A percentile compares a stretch with the other conserved stretches of the same genome.
Evolutionary conservation across 768 basidiomycete species (phyloP).

Genomic region (Hypholoma fasciculare): DNA sequence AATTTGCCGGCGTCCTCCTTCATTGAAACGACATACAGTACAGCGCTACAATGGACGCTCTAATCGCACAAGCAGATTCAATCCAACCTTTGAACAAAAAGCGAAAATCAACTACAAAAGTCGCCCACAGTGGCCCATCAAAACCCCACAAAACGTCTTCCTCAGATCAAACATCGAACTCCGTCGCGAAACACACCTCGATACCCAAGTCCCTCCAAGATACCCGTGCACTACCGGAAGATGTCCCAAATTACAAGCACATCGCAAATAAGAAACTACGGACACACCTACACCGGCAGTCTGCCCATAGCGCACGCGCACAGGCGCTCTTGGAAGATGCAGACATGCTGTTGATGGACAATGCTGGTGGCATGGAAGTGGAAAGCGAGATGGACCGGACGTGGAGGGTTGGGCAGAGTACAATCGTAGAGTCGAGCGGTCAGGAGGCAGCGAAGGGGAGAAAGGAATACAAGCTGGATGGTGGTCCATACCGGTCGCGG

Average conservation of each 20-base stretch:
- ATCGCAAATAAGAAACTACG: slow-evolving; percentile 78
- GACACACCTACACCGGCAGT: slow-evolving; percentile 63
- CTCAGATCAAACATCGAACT: slow-evolving; percentile 55
- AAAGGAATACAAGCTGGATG: slow-evolving; percentile 79
- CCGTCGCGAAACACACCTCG: slow-evolving; percentile 57
- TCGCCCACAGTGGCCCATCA: slow-evolving; percentile 16
- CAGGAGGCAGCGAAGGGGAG: slow-evolving; percentile 76
- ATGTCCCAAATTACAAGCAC: slow-evolving; percentile 52
- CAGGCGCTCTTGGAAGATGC: slow-evolving; percentile 68
- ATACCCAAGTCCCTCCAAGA: slow-evolving; percentile 71
- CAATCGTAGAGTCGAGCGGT: slow-evolving; percentile 66
- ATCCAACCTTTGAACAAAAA: slow-evolving; percentile 49
- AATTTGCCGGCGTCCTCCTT: neutral
- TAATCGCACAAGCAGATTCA: slow-evolving; percentile 70
- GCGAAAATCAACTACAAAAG: slow-evolving; percentile 30
- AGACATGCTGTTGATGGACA: slow-evolving; percentile 67
- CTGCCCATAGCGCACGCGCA: slow-evolving; percentile 60
- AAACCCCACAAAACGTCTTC: slow-evolving; percentile 25
- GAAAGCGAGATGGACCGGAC: slow-evolving; percentile 86
- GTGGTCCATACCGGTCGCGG: slow-evolving; percentile 80
- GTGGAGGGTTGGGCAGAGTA: slow-evolving; percentile 84
- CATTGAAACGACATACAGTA: neutral
- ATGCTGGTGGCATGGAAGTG: slow-evolving; percentile 70
- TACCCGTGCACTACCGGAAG: slow-evolving; percentile 44
- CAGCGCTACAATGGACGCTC: slow-evolving; percentile 57